phyloP scores from a whole-genome alignment of 192 early-diverging fungal genomes.

The Entomortierella parvispora region DNA sequence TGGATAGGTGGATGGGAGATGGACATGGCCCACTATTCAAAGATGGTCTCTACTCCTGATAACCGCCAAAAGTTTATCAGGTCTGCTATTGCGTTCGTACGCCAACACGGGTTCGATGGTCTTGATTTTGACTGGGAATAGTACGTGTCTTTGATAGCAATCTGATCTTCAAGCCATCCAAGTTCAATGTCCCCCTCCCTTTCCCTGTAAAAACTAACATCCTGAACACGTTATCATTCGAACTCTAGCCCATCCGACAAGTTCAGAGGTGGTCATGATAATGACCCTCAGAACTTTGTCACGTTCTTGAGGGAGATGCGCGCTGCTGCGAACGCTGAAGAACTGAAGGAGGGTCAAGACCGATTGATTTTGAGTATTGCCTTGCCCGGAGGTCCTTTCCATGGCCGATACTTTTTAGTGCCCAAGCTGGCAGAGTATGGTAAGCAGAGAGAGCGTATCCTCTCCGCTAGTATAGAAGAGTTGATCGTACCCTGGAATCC shows the following conservation, averaged over 20 bases:
- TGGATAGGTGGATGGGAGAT: constrained; percentile 39
- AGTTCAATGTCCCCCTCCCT: not conserved
- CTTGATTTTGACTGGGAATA: constrained; percentile 49
- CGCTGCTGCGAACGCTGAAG: constrained; percentile 23
- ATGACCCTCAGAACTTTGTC: constrained; percentile 37
- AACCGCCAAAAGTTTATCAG: constrained; percentile 35
- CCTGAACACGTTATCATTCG: not conserved
- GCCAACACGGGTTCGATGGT: constrained; percentile 28
- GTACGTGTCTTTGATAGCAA: constrained; percentile 9
- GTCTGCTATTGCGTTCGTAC: constrained; percentile 15
- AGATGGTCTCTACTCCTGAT: constrained; percentile 25
- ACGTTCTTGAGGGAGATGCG: constrained; percentile 32
- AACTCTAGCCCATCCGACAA: constrained; percentile 13
- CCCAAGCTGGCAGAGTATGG: constrained; percentile 26
- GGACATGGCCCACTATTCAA: constrained; percentile 36
- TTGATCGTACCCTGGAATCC: too few species aligned
- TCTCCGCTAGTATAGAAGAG: too few species aligned
- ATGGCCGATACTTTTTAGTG: constrained; percentile 24
- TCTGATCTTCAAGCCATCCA: not conserved
- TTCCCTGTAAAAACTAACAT: not conserved
- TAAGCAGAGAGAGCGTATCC: too few species aligned
- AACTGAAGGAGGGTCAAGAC: constrained; percentile 14
- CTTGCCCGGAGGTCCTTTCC: constrained; percentile 33
- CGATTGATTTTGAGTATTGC: constrained; percentile 29
- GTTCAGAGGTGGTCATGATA: constrained; percentile 7